Conservation (phyloP, 2,329 filamentous ascomycete genomes). For the Tolypocladium album region DNA sequence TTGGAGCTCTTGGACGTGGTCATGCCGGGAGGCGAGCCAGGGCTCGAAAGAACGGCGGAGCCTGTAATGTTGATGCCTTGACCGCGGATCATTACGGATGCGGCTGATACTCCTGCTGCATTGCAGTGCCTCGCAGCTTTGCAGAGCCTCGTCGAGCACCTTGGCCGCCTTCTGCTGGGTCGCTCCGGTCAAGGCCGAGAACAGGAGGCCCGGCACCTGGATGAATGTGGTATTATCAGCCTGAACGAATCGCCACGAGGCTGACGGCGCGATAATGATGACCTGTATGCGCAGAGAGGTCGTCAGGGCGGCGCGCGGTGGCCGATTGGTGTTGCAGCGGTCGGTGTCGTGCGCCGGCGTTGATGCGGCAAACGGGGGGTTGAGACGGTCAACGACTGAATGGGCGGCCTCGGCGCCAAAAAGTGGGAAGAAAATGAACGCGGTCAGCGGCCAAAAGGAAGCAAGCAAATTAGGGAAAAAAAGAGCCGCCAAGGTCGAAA, state of each 20-base stretch:
- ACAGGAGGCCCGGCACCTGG: not conserved
- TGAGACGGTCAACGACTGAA: not conserved
- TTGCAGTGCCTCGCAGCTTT: constrained; percentile 7
- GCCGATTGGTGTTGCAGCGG: not conserved
- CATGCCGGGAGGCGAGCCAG: constrained; percentile 45
- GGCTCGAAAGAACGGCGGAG: constrained; percentile 17
- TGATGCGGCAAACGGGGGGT: not conserved
- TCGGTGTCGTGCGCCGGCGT: not conserved
- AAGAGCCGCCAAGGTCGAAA: not conserved
- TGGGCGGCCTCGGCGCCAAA: not conserved
- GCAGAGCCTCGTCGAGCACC: not conserved
- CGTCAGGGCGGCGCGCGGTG: not conserved
- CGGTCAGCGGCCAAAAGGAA: not conserved
- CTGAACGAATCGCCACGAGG: not conserved
- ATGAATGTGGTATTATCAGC: not conserved
- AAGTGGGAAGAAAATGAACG: not conserved
- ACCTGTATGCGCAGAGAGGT: not conserved
- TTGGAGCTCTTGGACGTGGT: constrained; percentile 81
- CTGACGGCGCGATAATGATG: too few relatives aligned
- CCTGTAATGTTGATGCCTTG: constrained; percentile 13
- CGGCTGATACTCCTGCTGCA: constrained; percentile 11
- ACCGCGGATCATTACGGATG: constrained; percentile 21
- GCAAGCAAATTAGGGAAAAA: not conserved
- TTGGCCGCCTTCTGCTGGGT: not conserved
- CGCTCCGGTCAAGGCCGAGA: not conserved